A percentile compares a stretch with the other conserved stretches of the same genome.
Conservation (phyloP, 2,329 filamentous ascomycete species). For the Fusarium solani-melongenae region DNA sequence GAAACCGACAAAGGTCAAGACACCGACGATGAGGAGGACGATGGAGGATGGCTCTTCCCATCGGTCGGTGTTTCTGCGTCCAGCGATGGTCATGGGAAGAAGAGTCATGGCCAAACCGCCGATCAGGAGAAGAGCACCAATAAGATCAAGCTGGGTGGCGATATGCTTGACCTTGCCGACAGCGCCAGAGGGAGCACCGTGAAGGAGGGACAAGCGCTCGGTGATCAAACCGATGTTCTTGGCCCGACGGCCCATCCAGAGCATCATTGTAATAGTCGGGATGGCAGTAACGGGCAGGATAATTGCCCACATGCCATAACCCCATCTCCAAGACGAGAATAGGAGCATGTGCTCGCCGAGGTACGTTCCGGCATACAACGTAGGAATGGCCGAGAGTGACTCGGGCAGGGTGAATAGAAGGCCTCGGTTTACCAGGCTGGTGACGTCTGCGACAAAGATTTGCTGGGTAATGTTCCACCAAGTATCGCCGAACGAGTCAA, state of each 20-base stretch:
- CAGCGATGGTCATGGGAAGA: conserved; percentile 28
- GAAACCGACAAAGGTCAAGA: conserved; percentile 14
- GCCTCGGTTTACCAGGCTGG: conserved; percentile 30
- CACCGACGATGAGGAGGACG: conserved; percentile 17
- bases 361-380: conserved; percentile 32
- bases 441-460: conserved; percentile 33
- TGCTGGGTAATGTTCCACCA: conserved; percentile 36
- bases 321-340: conserved; percentile 26
- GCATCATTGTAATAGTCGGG: conserved; percentile 27
- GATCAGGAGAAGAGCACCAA: conserved; percentile 25
- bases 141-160: conserved; percentile 8
- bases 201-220: conserved; percentile 8
- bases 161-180: conserved; percentile 8
- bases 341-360: conserved; percentile 29
- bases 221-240: conserved; percentile 8
- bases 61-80: conserved; percentile 25
- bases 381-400: conserved; percentile 28
- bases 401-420: conserved; percentile 30
- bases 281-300: conserved; percentile 15
- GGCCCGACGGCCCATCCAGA: conserved; percentile 25
- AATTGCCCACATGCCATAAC: conserved; percentile 31
- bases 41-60: conserved; percentile 30
- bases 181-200: neutral
- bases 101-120: conserved; percentile 30
- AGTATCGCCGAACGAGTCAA: conserved; percentile 25